Evolutionary conservation across 1,284 basidiomycete genomes (phyloP).

Genomic region (Leccinum fallax): DNA sequence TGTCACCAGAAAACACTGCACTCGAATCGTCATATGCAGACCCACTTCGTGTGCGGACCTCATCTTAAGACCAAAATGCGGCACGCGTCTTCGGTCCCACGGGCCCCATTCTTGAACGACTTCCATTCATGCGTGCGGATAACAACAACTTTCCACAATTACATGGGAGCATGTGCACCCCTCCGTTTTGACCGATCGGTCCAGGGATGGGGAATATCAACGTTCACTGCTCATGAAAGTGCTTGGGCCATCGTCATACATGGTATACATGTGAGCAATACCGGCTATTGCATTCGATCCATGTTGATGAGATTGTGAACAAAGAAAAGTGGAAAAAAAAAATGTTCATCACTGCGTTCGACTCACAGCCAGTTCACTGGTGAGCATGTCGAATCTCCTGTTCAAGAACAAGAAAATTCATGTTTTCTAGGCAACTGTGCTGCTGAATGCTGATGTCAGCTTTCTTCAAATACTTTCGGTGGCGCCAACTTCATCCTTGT

Average conservation of each 20-base stretch:
- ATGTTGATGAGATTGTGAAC: constrained; percentile 36
- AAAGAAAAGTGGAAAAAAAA: constrained; percentile 31
- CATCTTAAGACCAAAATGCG: background rate
- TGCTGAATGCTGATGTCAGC: constrained; percentile 44
- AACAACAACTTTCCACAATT: constrained; percentile 51
- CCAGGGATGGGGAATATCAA: constrained; percentile 30
- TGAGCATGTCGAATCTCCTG: constrained; percentile 15
- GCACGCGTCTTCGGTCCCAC: background rate
- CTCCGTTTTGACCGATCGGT: constrained; percentile 48
- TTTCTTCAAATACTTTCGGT: constrained; percentile 40
- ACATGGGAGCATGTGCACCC: constrained; percentile 52
- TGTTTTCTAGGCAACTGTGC: constrained; percentile 39
- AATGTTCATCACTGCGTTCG: constrained; percentile 33
- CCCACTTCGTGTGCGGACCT: constrained; percentile 9
- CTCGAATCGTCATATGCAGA: constrained; percentile 19
- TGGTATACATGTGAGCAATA: constrained; percentile 42
- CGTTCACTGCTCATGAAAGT: constrained; percentile 28
- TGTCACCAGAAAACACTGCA: background rate
- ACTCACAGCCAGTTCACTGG: constrained; percentile 35
- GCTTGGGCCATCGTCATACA: constrained; percentile 29
- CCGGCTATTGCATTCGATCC: constrained; percentile 45
- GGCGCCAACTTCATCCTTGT: constrained; percentile 29
- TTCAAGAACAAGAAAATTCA: background rate
- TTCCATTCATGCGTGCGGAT: background rate
- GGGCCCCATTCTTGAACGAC: too few relatives aligned